Evolutionary conservation across 805 yeast species (phyloP).

Genomic region (Starmerella apis): DNA sequence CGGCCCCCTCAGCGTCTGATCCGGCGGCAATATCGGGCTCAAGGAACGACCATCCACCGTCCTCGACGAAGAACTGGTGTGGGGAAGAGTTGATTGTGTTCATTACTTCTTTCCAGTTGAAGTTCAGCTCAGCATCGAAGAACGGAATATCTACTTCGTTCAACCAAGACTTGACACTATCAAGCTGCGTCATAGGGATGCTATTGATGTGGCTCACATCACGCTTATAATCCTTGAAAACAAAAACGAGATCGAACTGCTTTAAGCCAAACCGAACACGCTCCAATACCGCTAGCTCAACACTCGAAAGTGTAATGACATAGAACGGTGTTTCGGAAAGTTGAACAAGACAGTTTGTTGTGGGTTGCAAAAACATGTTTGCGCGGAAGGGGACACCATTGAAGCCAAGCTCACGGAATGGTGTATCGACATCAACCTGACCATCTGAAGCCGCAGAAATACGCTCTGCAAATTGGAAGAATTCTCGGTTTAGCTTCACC

Average conservation of each 20-base stretch:
- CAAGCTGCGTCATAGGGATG: constrained; percentile 83
- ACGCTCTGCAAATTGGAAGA: constrained; percentile 75
- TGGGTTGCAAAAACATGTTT: constrained; percentile 89
- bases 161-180: constrained; percentile 90
- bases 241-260: constrained; percentile 94
- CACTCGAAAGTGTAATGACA: constrained; percentile 81
- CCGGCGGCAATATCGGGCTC: constrained; percentile 52
- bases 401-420: constrained; percentile 93
- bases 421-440: constrained; percentile 76
- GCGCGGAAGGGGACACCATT: constrained; percentile 95
- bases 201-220: constrained; percentile 91
- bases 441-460: constrained; percentile 84
- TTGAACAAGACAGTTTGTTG: constrained; percentile 92
- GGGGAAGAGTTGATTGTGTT: constrained; percentile 88
- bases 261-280: constrained; percentile 95
- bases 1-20: constrained; percentile 52
- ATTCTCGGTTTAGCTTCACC: constrained; percentile 82
- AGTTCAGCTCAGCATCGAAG: constrained; percentile 88
- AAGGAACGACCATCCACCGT: constrained; percentile 95
- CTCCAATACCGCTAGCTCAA: constrained; percentile 90
- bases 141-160: constrained; percentile 95
- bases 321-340: constrained; percentile 89
- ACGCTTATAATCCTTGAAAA: constrained; percentile 77
- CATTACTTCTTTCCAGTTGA: constrained; percentile 94
- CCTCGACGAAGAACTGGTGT: constrained; percentile 70